Base-by-base conservation (phyloP, 306 rosid genomes). In the Cyclanthera cordifolia region DNA sequence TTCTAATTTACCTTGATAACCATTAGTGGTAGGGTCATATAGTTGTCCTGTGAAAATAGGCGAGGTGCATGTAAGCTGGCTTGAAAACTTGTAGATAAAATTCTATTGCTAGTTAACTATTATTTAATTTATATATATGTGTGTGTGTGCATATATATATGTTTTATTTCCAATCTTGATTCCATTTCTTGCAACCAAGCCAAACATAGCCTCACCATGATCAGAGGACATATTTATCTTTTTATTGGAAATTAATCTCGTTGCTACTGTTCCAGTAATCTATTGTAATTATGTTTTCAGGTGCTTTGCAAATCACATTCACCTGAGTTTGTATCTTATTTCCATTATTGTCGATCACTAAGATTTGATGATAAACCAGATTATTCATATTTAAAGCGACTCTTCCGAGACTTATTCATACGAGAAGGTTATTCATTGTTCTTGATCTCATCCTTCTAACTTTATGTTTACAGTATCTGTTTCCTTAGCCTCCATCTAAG, bases 361-460 rank as follows among this genome's bases (percentile, higher is more conserved):
- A 88, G 91, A 79, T 94, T 94, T 77, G 99, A 94, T 72, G 99
- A 94, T 86, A 94, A 94, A 77, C 99, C 99, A 58, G 99, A 94
- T 84, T 94, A 90, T 82, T 90, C 99, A 14, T 94, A 94, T 74
- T 75, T 94, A 37, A 94, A 94, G 87, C 90, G 99, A 76, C 97
- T 94, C 69, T 90, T 90, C 66, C 85, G 96, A 25, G 99, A 94
- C 74, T 85, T 94, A 23, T 94, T 94, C 82, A 90, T 90, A 76
- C 88, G 99, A 74, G 97, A 90, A 94, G 99, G 99, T 84, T 74
- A 48, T 9, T 15, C 71, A 56, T 73, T 45, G 43, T 37, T 37
- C 48, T 47, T 47, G 8, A 66, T 63, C 68, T 55, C 41, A 5
- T 17, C 12, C 49, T 41, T 48, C 43, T 69, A 27, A 43, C 65